Conservation (phyloP, 2,329 filamentous ascomycete genomes). For the Allantophomopsis cytisporea region DNA sequence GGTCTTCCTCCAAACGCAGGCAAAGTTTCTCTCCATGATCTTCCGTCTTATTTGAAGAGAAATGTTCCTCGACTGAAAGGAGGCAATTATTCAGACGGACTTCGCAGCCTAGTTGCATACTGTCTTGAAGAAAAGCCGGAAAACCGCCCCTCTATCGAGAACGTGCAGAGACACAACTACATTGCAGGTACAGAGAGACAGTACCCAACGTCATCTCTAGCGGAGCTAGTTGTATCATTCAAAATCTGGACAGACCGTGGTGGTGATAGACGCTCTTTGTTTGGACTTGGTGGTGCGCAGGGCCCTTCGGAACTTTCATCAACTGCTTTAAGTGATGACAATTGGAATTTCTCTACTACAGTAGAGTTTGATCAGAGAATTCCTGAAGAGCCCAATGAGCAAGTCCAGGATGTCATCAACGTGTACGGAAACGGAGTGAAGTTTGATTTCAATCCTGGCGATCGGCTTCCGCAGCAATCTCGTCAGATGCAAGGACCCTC, state of each 20-base stretch:
- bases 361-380: constrained; percentile 48
- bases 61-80: constrained; percentile 58
- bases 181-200: constrained; percentile 45
- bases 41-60: constrained; percentile 41
- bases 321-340: constrained; percentile 34
- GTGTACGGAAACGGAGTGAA: constrained; percentile 46
- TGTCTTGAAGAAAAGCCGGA: constrained; percentile 57
- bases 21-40: constrained; percentile 25
- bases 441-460: constrained; percentile 27
- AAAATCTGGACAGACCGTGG: constrained; percentile 65
- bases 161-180: constrained; percentile 58
- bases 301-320: constrained; percentile 23
- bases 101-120: constrained; percentile 60
- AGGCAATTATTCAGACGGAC: constrained; percentile 52
- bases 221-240: constrained; percentile 57
- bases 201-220: constrained; percentile 51
- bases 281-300: constrained; percentile 44
- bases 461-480: constrained; percentile 24
- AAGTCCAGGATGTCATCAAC: constrained; percentile 45
- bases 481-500: constrained; percentile 21
- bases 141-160: constrained; percentile 54
- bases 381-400: constrained; percentile 26
- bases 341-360: constrained; percentile 57
- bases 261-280: constrained; percentile 53
- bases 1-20: constrained; percentile 59